Evolutionary conservation across 768 basidiomycete species (phyloP).

Genomic region (Tephrocybe sp.): DNA sequence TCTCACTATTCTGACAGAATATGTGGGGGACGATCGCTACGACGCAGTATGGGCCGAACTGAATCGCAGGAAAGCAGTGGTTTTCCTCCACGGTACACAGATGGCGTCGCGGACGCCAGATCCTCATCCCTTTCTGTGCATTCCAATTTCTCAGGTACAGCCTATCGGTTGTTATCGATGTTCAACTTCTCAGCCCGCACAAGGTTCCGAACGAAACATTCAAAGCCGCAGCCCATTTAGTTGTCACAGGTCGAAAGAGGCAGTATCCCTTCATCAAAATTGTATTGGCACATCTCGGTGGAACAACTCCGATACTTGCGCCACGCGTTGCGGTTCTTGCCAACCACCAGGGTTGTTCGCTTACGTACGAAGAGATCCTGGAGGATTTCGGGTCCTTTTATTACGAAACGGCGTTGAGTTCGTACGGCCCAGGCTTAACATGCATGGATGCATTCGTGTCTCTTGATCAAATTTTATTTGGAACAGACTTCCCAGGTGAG

Average conservation of each 20-base stretch:
- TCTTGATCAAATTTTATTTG: constrained; percentile 59
- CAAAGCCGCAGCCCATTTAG: constrained; percentile 78
- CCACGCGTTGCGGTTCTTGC: constrained; percentile 70
- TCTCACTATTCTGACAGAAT: constrained; percentile 38
- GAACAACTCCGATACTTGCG: constrained; percentile 63
- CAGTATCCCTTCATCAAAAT: constrained; percentile 59
- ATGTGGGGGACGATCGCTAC: constrained; percentile 64
- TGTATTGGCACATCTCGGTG: constrained; percentile 76
- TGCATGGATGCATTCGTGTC: constrained; percentile 52
- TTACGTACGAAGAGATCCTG: constrained; percentile 65
- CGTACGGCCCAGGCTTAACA: constrained; percentile 50
- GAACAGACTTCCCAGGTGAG: constrained; percentile 77
- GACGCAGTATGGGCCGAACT: constrained; percentile 74
- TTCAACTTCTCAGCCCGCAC: background rate
- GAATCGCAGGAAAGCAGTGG: constrained; percentile 53
- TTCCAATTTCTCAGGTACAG: constrained; percentile 68
- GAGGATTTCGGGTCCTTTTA: constrained; percentile 72
- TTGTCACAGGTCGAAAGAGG: constrained; percentile 68
- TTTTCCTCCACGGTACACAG: constrained; percentile 76
- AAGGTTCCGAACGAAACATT: constrained; percentile 83
- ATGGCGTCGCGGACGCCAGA: constrained; percentile 61
- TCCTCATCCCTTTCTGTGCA: constrained; percentile 62
- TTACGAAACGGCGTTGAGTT: constrained; percentile 71
- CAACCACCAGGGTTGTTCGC: constrained; percentile 64
- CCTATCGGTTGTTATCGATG: background rate